Evolutionary conservation across 1,139 yeast genomes (phyloP), one percentile per base, ranked within the genome.

Genomic region (Yamadazyma sp.): DNA sequence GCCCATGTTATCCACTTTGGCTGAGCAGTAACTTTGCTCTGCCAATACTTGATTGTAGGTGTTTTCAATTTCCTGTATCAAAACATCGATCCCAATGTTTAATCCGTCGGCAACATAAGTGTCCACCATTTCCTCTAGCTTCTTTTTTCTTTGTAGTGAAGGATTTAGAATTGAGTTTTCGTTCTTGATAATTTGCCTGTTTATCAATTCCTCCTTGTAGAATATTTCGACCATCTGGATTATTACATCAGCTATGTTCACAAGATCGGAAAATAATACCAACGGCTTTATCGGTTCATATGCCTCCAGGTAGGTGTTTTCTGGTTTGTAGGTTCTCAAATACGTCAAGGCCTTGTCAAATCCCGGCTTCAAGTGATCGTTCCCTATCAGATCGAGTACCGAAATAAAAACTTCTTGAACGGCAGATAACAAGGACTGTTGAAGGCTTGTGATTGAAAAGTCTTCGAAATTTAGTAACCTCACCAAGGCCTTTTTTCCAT

Each of bases 141-240:
- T 77, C 51, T 86, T 83, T 58, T 92, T 92, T 31, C 81, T 81
- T 54, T 88, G 92, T 36, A 87, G 75, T 3, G 94, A 80, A 15
- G 88, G 87, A 45, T 87, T 83, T 41, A 88, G 68, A 53, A 91
- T 86, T 42, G 94, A 95, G 44, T 77, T 73, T 48, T 83, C 85
- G 43, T 80, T 76, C 51, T 80, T 81, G 18, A 88, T 79, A 18
- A 83, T 74, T 33, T 76, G 76, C 36, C 77, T 68, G 32, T 72
- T 63, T 2, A 86, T 75, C 48, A 92, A 71, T 56, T 92, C 98
- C 56, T 87, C 92, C 50, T 87, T 85, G 61, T 88, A 91, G 54
- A 92, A 92, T 2, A 89, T 88, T 44, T 87, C 92, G 33, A 89
- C 68, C 95, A 92, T 88, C 58, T 91, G 98, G 54, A 88, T 85